Evolutionary conservation across 371 early-diverging fungal genomes (phyloP).

Genomic region (Blastocladiella emersonii): DNA sequence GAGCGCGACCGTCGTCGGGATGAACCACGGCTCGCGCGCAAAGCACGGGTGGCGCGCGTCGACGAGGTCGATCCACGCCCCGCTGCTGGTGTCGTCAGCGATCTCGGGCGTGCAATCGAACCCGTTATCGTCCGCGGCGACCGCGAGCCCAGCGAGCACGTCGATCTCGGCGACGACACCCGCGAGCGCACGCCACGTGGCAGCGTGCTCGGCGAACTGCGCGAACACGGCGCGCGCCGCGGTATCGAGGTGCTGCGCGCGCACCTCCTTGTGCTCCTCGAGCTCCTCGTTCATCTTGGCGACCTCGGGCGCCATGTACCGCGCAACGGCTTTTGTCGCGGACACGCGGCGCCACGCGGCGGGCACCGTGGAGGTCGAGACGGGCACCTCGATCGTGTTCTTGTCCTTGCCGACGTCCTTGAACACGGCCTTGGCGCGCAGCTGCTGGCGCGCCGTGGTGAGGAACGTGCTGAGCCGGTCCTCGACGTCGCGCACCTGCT

Average conservation of each 20-base stretch:
- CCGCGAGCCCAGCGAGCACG: background rate
- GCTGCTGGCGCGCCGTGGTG: constrained; percentile 19
- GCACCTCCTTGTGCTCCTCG: constrained; percentile 70
- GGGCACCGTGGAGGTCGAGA: constrained; percentile 53
- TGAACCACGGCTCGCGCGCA: constrained; percentile 60
- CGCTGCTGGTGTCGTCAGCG: background rate
- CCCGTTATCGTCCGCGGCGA: background rate
- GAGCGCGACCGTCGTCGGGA: constrained; percentile 81
- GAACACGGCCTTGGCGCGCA: constrained; percentile 3
- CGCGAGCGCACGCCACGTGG: constrained; percentile 8
- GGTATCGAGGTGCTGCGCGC: constrained; percentile 38
- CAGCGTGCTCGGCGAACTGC: constrained; percentile 62
- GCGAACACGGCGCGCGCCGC: constrained; percentile 55
- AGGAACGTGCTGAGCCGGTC: constrained; percentile 26
- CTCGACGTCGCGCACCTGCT: background rate
- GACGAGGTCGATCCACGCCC: constrained; percentile 22
- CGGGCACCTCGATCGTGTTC: constrained; percentile 84
- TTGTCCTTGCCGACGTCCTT: constrained; percentile 90
- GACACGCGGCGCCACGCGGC: constrained; percentile 60
- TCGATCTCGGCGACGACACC: background rate
- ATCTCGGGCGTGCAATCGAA: background rate
- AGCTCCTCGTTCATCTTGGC: constrained; percentile 49
- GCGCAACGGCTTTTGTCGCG: constrained; percentile 56
- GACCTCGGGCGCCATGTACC: constrained; percentile 72
- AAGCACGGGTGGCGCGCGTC: constrained; percentile 82